Conservation (phyloP, 1,284 basidiomycete species). For the Polyporus tsugae region DNA sequence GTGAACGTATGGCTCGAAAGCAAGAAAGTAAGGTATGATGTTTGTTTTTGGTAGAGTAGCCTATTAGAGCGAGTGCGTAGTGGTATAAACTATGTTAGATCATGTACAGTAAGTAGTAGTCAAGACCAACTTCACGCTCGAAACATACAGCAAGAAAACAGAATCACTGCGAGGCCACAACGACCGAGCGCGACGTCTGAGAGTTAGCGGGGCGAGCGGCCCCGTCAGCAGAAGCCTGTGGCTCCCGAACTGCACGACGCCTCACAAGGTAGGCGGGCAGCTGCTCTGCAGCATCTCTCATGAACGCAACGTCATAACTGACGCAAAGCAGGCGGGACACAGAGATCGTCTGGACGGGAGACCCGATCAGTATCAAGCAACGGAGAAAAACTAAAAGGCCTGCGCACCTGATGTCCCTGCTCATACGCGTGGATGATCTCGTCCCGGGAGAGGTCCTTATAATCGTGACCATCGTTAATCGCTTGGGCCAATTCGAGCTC, state of each 20-base stretch:
- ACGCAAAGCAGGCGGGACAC: conserved; percentile 36
- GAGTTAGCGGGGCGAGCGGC: neutral
- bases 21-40: too few species aligned
- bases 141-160: neutral
- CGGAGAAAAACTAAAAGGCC: neutral
- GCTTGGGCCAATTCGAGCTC: conserved; percentile 20
- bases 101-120: neutral
- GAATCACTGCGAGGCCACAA: neutral
- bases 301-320: conserved; percentile 35
- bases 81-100: neutral
- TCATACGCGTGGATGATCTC: conserved; percentile 34
- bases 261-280: neutral
- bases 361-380: neutral
- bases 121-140: neutral
- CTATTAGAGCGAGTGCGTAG: neutral
- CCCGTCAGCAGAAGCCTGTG: neutral
- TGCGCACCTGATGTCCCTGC: conserved; percentile 32
- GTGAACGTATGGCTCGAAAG: neutral
- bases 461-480: neutral
- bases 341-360: conserved; percentile 28
- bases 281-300: conserved; percentile 23
- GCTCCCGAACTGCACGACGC: neutral
- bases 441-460: conserved; percentile 16
- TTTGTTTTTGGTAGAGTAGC: neutral
- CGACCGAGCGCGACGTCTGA: too few species aligned